These are phyloP conservation scores for Phytophthora cactorum DNA, from an alignment of 352 stramenopile species.

Conservation along the genomic window DNA sequence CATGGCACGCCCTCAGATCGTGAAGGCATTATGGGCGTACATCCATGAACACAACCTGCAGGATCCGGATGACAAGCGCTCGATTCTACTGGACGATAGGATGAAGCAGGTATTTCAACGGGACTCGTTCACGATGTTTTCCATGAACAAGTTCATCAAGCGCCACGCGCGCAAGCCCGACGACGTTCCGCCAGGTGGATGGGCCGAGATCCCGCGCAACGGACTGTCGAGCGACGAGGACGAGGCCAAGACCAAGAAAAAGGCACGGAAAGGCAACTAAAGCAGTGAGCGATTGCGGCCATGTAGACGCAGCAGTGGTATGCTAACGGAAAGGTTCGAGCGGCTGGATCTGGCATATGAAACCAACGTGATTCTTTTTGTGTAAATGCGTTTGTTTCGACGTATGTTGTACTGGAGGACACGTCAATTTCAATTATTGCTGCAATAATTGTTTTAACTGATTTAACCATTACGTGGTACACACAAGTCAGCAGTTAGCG, in stretches of 20 bases:
- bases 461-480: neutral
- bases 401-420: neutral
- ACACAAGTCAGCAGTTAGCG: neutral
- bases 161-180: constrained; percentile 77
- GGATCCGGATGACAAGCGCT: constrained; percentile 93
- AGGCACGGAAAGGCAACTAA: constrained; percentile 39
- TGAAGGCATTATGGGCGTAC: constrained; percentile 96
- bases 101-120: constrained; percentile 86
- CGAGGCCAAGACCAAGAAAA: constrained; percentile 54
- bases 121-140: constrained; percentile 89
- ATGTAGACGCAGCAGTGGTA: neutral
- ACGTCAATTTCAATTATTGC: constrained; percentile 1
- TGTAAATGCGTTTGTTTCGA: constrained; percentile 7
- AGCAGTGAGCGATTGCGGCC: neutral
- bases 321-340: constrained; percentile 10
- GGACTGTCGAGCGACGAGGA: constrained; percentile 86
- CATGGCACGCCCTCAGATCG: constrained; percentile 92
- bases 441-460: constrained; percentile 3
- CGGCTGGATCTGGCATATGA: constrained; percentile 28
- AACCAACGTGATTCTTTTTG: constrained; percentile 33
- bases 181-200: constrained; percentile 72
- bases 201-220: constrained; percentile 73
- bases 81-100: constrained; percentile 92
- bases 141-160: constrained; percentile 92
- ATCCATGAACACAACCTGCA: constrained; percentile 96